phyloP scores from a whole-genome alignment of 495 filamentous ascomycete genomes.

The Penicillium daleae region DNA sequence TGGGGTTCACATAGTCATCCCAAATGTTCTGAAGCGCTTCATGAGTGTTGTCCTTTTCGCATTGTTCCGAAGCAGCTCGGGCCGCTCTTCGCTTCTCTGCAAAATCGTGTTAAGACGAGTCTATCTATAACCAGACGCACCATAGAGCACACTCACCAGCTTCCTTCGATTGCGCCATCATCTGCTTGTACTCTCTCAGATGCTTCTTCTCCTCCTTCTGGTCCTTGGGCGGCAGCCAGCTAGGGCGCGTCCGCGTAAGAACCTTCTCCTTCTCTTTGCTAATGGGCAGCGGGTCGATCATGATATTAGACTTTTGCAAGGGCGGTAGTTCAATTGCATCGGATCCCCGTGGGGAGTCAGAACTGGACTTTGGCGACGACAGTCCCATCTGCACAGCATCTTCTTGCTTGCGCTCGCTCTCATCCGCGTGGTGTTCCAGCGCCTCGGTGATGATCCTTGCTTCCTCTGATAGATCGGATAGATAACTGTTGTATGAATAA shows the following conservation, averaged over 20 bases:
- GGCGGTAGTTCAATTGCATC: constrained; percentile 74
- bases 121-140: neutral
- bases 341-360: constrained; percentile 58
- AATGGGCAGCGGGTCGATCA: constrained; percentile 94
- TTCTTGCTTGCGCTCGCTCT: constrained; percentile 56
- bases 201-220: constrained; percentile 92
- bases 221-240: constrained; percentile 94
- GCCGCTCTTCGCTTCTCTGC: constrained; percentile 54
- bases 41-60: constrained; percentile 69
- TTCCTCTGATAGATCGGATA: constrained; percentile 82
- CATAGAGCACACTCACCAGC: constrained; percentile 52
- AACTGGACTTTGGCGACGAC: constrained; percentile 46
- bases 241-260: constrained; percentile 85
- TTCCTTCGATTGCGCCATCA: constrained; percentile 84
- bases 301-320: constrained; percentile 81
- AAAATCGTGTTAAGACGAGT: constrained; percentile 11
- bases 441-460: constrained; percentile 88
- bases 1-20: constrained; percentile 84
- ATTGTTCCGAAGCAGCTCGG: constrained; percentile 52
- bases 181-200: constrained; percentile 86
- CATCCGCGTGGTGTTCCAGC: constrained; percentile 80
- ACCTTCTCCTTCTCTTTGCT: constrained; percentile 97
- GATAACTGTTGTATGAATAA: constrained; percentile 83
- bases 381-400: constrained; percentile 55
- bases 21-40: constrained; percentile 71